Evolutionary conservation across 148 eudicot genomes (phyloP), one percentile per base, ranked within the genome.

Genomic region (Amaranthus palmeri): DNA sequence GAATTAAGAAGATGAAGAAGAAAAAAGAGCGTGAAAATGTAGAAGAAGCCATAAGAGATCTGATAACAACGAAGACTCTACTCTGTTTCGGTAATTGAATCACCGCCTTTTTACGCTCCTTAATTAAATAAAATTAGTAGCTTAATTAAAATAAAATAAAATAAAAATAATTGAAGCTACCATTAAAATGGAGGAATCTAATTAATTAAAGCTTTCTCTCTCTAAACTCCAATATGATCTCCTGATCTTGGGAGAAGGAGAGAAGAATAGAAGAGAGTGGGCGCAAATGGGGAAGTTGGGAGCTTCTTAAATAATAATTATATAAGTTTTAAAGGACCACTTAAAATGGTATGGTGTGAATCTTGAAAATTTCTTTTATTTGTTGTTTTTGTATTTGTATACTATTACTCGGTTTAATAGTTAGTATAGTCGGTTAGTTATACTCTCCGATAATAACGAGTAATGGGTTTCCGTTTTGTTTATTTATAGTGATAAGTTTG

Each of bases 271-370:
- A 25, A 25, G 36, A 25, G 67, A 45, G 68, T 72, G 76, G 60
- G 68, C 52, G 69, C 67, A 50, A n/a, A 51, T 10, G 48, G 53
- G 69, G 74, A 76, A 76, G 74, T 70, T 69, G 51, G 41, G 41
- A 4, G 3, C 40, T 15, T 49, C 40, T 46, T 65, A 14, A 65
- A 12, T 63, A 25, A 25, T 25, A 25, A 25, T 25, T 25, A 25
- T 25, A 63, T 12, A 41, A 61, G 0, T 36, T 4, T 61, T 40
- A 0, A 41, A 36, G 68, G 53, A 65, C 68, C 68, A 65, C 68
- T 12, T 5, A 42, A 62, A 0, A 40, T 2, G 4, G 3, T 5
- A 46, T n/a, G 68, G 18, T 46, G 52, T 64, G 68, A 13, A 47
- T 47, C 51, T 65, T 65, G 69, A 25, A n/a, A 65, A 65, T 65